Evolutionary conservation across 176 grass and related monocot genomes (phyloP), one percentile per base, ranked within the genome.

Genomic region (Zoysia pacifica): DNA sequence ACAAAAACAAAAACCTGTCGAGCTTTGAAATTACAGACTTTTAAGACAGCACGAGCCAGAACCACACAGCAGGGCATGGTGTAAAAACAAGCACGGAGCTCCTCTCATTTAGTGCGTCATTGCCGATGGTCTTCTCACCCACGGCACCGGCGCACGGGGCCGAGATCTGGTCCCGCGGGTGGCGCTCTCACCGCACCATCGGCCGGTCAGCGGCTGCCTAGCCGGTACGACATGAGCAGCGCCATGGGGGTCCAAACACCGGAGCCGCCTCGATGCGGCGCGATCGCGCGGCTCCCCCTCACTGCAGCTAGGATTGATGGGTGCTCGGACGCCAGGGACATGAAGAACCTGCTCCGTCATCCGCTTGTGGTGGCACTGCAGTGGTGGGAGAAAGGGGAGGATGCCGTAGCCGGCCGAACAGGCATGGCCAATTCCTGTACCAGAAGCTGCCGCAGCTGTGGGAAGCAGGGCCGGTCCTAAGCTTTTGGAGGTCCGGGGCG

Each of bases 391-490:
- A 94, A 93, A 0, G 95, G 95, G 11, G 95, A 91, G 0, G 89
- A 90, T 62, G 40, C 78, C 14, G 83, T 80, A 69, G 6, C 85
- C 86, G 12, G 28, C 79, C 77, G 86, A 94, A 98, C 1, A 92
- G 96, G 40, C 92, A 98, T 11, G 90, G 86, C 87, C 83, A 98
- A 3, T 90, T 92, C 86, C 94, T 98, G 88, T 92, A 94, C 96
- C 96, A 98, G 84, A 98, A 94, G 62, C 87, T 85, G 10, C 79
- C 70, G 36, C 84, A 37, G 5, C 79, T 44, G 11, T 71, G 54
- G 9, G 20, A 66, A 2, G 70, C 28, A 28, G 28, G 28, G 28
- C 28, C 28, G 28, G 28, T 28, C 28, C 28, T 28, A 28, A 28
- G 28, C 28, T 28, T 28, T 28, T 28, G 28, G 28, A 28, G 28